Base-by-base conservation (phyloP, 805 yeast genomes). In the Cyberlindnera galapagoensis region DNA sequence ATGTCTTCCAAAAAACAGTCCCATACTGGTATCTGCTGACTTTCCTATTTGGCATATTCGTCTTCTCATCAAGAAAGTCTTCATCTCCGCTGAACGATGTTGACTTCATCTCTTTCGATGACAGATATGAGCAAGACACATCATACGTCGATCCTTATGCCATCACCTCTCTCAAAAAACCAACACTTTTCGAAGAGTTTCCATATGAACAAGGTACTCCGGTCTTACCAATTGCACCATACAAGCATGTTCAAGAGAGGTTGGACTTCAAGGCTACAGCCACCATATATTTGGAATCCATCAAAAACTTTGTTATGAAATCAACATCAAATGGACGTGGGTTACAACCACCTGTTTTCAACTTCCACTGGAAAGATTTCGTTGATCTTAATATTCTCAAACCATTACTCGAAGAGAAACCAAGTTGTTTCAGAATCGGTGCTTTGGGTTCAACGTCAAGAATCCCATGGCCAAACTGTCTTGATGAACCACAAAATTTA, bases 311-410 rank as follows among this genome's bases (percentile, higher is more conserved):
- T 30, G 49, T 49, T 40, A 35, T 38, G 33, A 40, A 49, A 39
- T 34, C 42, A 37, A 49, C 39, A 12, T 26, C 42, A 5, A 41
- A 15, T 33, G 62, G 46, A 2, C 34, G 43, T 13, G 41, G 40
- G 3, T 24, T 28, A 34, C 52, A 40, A 40, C 50, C 52, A 2
- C 63, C 67, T 0, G 57, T 51, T 12, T 52, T 60, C 27, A 58
- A 51, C 13, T 72, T 73, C 52, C 71, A 71, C 42, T 73, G 78
- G 79, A 60, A 59, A 35, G 79, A 73, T 47, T 72, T 76, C 69
- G 60, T 63, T 4, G 76, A 71, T 36, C 55, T 71, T 54, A 59
- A 64, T 7, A 54, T 57, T 16, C 51, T 69, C 39, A 54, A 60
- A 29, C 65, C 64, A 0, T 36, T 62, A 19, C 33, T 61, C 6